Base-by-base conservation (phyloP, 208 protist genomes). In the Trichomonas tenax region DNA sequence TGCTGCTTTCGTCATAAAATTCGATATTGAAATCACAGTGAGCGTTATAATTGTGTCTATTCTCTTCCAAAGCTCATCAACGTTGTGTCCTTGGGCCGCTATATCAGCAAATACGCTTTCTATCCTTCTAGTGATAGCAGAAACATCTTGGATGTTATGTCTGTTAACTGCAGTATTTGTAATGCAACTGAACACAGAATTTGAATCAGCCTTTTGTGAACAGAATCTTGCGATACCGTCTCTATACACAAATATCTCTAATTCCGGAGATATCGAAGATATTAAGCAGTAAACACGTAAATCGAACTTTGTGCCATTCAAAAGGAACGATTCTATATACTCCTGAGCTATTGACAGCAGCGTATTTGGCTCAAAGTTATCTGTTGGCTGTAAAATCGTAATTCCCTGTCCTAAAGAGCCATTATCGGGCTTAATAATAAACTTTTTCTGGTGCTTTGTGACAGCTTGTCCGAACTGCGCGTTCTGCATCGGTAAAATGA, bases 121-220 rank as follows among this genome's bases (percentile, higher is more conserved):
- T 38, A 93, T 41, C 38, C 40, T 23, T 51, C 26, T 41, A 36
- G 86, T 51, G 15, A 93, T 93, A 51, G 17, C 23, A 51, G 41
- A 23, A 34, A 51, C 3, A 38, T 51, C 44, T 38, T 93, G 26
- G 9, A 44, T 41, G 38, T 93, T 93, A 48, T 93, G 40, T n/a
- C 86, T 48, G 34, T 93, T 93, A 51, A 93, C 86, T 17, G 86
- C 40, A 48, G 86, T 93, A 15, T 93, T 93, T 38, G 86, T 93
- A 44, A 93, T 23, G 8, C 26, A 9, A 17, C 40, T 34, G 51
- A 58, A 93, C 15, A 58, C 26, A 15, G 23, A 41, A 26, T 48
- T 34, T 3, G 15, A 14, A 51, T 48, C 40, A 38, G 21, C 44
- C 14, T 17, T 48, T 15, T 23, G 14, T 21, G 86, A 51, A 36